These are phyloP conservation scores for Phaseolus lunatus DNA, from an alignment of 306 rosid genomes.

Conservation along the genomic window DNA sequence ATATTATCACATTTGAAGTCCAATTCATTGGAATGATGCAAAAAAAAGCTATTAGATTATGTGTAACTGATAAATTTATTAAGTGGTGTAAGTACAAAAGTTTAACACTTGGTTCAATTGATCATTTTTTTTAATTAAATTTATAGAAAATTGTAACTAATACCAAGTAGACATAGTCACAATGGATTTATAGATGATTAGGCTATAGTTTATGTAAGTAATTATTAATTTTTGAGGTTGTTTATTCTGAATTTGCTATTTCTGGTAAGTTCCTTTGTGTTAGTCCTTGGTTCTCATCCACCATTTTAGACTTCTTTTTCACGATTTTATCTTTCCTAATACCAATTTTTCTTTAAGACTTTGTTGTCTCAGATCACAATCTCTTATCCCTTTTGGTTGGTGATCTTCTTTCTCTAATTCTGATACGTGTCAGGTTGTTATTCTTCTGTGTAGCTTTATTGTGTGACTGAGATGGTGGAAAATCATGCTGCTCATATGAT, in stretches of 20 bases:
- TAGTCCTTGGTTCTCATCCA: background rate
- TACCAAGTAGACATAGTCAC: background rate
- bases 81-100: background rate
- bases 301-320: background rate
- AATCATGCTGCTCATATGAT: constrained; percentile 18
- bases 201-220: background rate
- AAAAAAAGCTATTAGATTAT: too few relatives aligned
- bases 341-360: background rate
- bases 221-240: background rate
- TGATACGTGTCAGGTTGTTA: constrained; percentile 6
- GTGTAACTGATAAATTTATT: background rate
- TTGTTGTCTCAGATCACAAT: background rate
- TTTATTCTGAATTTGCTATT: background rate
- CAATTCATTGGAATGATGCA: too few relatives aligned
- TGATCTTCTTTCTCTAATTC: background rate
- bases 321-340: background rate
- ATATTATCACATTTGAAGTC: too few relatives aligned
- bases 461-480: background rate
- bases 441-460: background rate
- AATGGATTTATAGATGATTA: background rate
- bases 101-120: background rate
- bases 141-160: background rate
- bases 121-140: background rate
- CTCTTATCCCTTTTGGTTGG: constrained; percentile 12
- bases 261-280: background rate